These are phyloP conservation scores for Fusarium citri DNA, from an alignment of 2,329 filamentous ascomycete species.

Conservation along the genomic window DNA sequence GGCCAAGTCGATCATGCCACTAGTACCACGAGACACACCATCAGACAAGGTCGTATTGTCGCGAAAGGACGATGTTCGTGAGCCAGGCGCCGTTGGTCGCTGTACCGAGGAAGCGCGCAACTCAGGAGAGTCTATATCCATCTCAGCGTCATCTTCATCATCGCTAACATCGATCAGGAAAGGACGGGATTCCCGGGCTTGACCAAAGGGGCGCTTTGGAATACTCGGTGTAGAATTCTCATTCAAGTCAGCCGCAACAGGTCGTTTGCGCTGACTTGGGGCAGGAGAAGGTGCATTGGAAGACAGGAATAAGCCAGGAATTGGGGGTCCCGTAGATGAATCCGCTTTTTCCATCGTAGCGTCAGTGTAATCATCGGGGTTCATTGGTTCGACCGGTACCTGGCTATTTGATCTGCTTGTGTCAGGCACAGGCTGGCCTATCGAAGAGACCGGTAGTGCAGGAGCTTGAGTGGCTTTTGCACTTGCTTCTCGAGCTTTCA, in stretches of 20 bases:
- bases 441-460: background rate
- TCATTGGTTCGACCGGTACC: background rate
- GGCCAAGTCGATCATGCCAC: conserved; percentile 57
- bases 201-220: conserved; percentile 72
- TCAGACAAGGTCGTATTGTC: conserved; percentile 60
- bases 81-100: conserved; percentile 48
- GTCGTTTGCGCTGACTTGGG: conserved; percentile 52
- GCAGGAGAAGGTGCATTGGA: conserved; percentile 42
- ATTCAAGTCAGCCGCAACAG: conserved; percentile 77
- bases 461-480: conserved; percentile 40
- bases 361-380: conserved; percentile 10
- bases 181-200: conserved; percentile 67
- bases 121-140: conserved; percentile 71
- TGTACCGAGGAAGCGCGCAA: conserved; percentile 55
- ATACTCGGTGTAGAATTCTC: conserved; percentile 58
- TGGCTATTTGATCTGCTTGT: conserved; percentile 10
- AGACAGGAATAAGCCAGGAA: conserved; percentile 54
- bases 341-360: conserved; percentile 20
- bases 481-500: conserved; percentile 64
- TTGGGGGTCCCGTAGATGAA: conserved; percentile 40
- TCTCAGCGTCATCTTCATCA: conserved; percentile 72
- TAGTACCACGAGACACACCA: conserved; percentile 50
- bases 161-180: conserved; percentile 91
- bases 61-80: conserved; percentile 54
- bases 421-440: conserved; percentile 7